Evolutionary conservation across 768 basidiomycete species (phyloP).

Genomic region (Pholiota conissans): DNA sequence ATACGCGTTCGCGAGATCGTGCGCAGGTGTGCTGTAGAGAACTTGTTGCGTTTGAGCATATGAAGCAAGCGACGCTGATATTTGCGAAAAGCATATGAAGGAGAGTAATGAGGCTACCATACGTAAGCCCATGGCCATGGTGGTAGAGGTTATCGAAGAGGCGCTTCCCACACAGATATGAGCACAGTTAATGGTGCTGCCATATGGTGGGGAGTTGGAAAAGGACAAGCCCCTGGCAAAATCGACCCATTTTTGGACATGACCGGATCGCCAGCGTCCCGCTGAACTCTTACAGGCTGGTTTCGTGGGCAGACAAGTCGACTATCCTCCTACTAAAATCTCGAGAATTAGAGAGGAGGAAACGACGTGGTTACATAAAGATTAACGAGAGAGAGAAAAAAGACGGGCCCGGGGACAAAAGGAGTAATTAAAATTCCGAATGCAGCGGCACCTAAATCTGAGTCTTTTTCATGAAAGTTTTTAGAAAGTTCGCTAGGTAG

Average conservation of each 20-base stretch:
- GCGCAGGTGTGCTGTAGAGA: neutral
- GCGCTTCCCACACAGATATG: neutral
- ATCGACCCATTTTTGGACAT: neutral
- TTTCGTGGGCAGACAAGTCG: too few relatives aligned
- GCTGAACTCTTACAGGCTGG: too few relatives aligned
- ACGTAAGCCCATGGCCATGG: neutral
- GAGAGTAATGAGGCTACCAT: neutral
- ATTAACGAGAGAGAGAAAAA: too few relatives aligned
- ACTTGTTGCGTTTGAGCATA: neutral
- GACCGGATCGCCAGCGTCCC: slow-evolving; percentile 60
- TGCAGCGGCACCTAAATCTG: too few relatives aligned
- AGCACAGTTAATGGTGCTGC: neutral
- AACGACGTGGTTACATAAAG: too few relatives aligned
- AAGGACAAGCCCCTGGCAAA: neutral
- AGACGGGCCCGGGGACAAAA: too few relatives aligned
- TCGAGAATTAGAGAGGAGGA: too few relatives aligned
- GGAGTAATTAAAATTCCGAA: too few relatives aligned
- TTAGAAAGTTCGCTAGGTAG: too few relatives aligned
- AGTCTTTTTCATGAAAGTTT: too few relatives aligned
- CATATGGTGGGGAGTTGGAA: neutral
- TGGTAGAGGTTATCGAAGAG: neutral
- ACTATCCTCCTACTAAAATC: too few relatives aligned
- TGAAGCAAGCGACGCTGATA: neutral
- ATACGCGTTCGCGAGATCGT: neutral
- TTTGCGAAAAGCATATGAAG: neutral